Percentiles rank a stretch among this genome's conserved stretches.
These are phyloP conservation scores for Colletotrichum gigasporum DNA, from an alignment of 2,329 filamentous ascomycete genomes.

Conservation along the genomic window DNA sequence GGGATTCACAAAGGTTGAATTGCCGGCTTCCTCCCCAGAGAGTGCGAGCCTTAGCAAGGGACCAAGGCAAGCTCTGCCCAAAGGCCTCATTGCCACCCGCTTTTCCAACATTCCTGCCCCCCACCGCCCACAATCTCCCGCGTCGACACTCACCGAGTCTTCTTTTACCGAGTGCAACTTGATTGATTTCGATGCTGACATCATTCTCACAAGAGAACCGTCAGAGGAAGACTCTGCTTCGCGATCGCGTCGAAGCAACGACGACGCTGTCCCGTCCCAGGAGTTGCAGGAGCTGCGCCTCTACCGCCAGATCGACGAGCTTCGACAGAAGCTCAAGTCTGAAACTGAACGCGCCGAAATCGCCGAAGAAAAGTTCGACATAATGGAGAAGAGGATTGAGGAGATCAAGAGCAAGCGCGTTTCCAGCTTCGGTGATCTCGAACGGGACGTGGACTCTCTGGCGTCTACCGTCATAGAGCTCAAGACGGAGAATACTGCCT, in stretches of 20 bases:
- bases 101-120: conserved; percentile 2
- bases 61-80: conserved; percentile 28
- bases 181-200: conserved; percentile 19
- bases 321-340: conserved; percentile 18
- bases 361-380: conserved; percentile 41
- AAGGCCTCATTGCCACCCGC: conserved; percentile 24
- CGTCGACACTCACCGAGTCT: neutral
- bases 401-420: conserved; percentile 38
- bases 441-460: conserved; percentile 37
- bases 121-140: neutral
- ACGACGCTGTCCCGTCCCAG: neutral
- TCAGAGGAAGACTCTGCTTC: neutral
- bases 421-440: conserved; percentile 35
- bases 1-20: conserved; percentile 28
- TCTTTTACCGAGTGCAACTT: conserved; percentile 7
- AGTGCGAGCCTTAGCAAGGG: neutral
- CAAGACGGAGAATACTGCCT: conserved; percentile 37
- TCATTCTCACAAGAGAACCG: neutral
- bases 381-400: conserved; percentile 36
- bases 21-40: neutral
- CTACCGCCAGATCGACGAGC: conserved; percentile 34
- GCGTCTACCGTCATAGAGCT: conserved; percentile 35
- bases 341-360: conserved; percentile 33
- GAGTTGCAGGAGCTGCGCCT: conserved; percentile 15
- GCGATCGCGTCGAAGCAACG: neutral